Evolutionary conservation across 2,329 filamentous ascomycete genomes (phyloP), one percentile per base, ranked within the genome.

Genomic region (Penicillium sp.): DNA sequence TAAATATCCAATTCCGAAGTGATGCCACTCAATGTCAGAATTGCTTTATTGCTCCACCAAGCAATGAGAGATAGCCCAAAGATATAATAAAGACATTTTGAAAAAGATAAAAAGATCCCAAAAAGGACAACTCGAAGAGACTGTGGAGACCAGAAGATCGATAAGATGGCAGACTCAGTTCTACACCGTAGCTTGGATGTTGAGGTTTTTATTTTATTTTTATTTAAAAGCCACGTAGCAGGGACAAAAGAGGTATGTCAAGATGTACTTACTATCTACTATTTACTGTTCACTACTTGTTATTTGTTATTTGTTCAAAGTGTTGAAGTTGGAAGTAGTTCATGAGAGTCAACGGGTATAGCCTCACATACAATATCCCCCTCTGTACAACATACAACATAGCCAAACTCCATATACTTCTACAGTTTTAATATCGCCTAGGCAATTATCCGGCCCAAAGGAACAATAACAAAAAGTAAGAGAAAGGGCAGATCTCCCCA

Each of bases 91-190:
- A 28, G 22, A 7, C 22, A 22, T 22, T 22, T 22, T 22, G 6
- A 24, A 24, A 24, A 24, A 7, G 28, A 24, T 24, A 24, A 24
- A 24, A 24, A 7, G 28, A 24, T 24, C 22, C 22, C 13, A 31
- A 45, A 45, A 3, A 21, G 33, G 19, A 33, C 24, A 39, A 24
- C 31, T 33, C 15, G 35, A 38, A 24, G 21, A 24, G 21, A 39
- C 5, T 4, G 44, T 46, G 44, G 45, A 43, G 26, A 47, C 43
- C n/a, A 21, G 17, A 44, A 44, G 43, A 47, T 47, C 48, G 48
- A 51, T 51, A 51, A 51, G 47, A 49, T 49, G 47, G 43, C 43
- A 45, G 48, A 51, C 48, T 51, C 37, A 51, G 31, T 51, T 51
- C 37, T 51, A 51, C 48, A 51, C 43, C 37, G 48, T 51, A 47